A percentile compares a stretch with the other conserved stretches of the same genome.
Conservation (phyloP, 345 rosid genomes). For the Odontarrhena argentea region DNA sequence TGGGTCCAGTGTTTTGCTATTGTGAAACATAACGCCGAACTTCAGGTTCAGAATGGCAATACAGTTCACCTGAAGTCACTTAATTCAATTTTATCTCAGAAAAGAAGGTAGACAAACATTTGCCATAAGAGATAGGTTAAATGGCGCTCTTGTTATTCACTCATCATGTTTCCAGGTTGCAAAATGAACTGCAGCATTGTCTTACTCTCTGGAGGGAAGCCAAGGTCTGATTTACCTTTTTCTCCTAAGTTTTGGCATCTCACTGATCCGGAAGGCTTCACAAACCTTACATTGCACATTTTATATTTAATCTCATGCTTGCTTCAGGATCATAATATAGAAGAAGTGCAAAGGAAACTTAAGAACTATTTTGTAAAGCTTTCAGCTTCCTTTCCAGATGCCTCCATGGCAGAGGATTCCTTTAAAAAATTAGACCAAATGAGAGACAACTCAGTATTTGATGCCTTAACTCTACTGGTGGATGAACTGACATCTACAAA, state of each 20-base stretch:
- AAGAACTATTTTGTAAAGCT: slow-evolving; percentile 57
- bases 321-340: slow-evolving; percentile 56
- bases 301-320: slow-evolving; percentile 29
- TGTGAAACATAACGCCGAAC: slow-evolving; percentile 46
- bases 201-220: slow-evolving; percentile 60
- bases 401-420: slow-evolving; percentile 69
- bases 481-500: slow-evolving; percentile 47
- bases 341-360: slow-evolving; percentile 53
- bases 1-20: slow-evolving; percentile 81
- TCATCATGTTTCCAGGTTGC: slow-evolving; percentile 64
- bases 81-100: slow-evolving; percentile 67
- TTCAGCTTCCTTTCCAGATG: slow-evolving; percentile 79
- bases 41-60: no score
- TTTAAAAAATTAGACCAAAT: slow-evolving; percentile 65
- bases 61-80: slow-evolving; percentile 61
- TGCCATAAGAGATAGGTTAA: slow-evolving; percentile 28
- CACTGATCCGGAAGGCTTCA: slow-evolving; percentile 19
- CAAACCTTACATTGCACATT: slow-evolving; percentile 23
- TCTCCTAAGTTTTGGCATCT: slow-evolving; percentile 19
- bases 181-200: slow-evolving; percentile 66
- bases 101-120: slow-evolving; percentile 59
- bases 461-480: slow-evolving; percentile 55
- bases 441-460: slow-evolving; percentile 64
- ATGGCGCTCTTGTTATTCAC: slow-evolving; percentile 28
- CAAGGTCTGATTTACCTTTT: slow-evolving; percentile 32